These are phyloP conservation scores for Fusarium tjaetaba DNA, from an alignment of 2,329 filamentous ascomycete genomes.

Conservation along the genomic window DNA sequence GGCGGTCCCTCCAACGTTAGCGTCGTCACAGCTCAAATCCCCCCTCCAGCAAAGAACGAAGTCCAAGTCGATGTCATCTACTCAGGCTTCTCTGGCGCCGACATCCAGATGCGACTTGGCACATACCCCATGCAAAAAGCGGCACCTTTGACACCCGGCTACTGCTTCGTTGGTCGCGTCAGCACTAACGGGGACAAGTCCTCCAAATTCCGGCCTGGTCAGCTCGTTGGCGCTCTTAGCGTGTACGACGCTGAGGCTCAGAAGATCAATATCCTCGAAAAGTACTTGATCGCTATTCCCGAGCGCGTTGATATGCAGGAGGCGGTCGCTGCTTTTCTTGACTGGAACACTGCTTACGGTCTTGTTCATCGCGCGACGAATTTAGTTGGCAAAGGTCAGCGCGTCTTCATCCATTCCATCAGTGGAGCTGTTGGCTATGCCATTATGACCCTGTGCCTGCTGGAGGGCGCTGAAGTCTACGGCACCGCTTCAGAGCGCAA, in stretches of 20 bases:
- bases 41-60: constrained; percentile 53
- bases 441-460: constrained; percentile 52
- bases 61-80: constrained; percentile 60
- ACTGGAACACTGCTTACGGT: constrained; percentile 57
- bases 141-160: constrained; percentile 60
- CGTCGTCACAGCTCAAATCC: constrained; percentile 48
- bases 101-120: constrained; percentile 61
- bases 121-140: constrained; percentile 57
- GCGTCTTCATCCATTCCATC: constrained; percentile 61
- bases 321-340: constrained; percentile 53
- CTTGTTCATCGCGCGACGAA: constrained; percentile 52
- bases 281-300: constrained; percentile 56
- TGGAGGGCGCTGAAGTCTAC: constrained; percentile 58
- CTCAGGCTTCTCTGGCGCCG: constrained; percentile 58
- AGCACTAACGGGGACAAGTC: constrained; percentile 50
- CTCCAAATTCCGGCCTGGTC: constrained; percentile 46
- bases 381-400: constrained; percentile 53
- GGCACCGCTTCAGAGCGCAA: constrained; percentile 60
- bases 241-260: constrained; percentile 57
- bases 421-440: constrained; percentile 61
- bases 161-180: constrained; percentile 58
- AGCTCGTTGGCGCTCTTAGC: constrained; percentile 50
- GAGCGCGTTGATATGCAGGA: constrained; percentile 52
- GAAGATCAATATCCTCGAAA: constrained; percentile 57
- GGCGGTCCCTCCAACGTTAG: constrained; percentile 53